Base-by-base conservation (phyloP, 345 rosid genomes). In the rapeseed (Brassica napus) region DNA sequence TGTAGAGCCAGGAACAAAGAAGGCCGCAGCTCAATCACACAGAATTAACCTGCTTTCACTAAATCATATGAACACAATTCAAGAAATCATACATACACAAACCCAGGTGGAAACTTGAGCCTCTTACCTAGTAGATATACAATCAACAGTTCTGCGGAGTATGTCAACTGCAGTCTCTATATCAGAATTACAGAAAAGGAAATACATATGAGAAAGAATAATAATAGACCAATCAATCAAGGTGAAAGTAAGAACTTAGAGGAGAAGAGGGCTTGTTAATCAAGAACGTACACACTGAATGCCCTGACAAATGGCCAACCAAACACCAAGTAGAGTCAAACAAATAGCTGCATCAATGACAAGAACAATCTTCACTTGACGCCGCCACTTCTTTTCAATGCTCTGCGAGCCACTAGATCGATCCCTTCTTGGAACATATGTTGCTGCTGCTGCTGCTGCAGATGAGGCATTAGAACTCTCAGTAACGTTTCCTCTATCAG, bases 271-370 rank as follows among this genome's bases (percentile, higher is more conserved):
- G 18, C 54, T 32, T 31, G 66, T 68, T 24, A 32, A 74, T 81
- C 73, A 77, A 79, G 83, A 87, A 35, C 39, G 84, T 68, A 65
- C 77, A 79, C 92, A 88, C 18, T 79, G 78, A 57, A 90, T 82
- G 49, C 91, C 94, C 12, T 80, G 64, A 83, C 90, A 89, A 60
- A 92, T 81, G 34, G 79, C 82, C 71, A 93, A 73, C 98, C 98
- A 93, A 77, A 90, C 82, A 72, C 81, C 78, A 68, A 93, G 84
- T 30, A 91, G 76, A 21, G 87, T 75, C 31, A 85, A 82, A 58
- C 97, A 94, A 73, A 93, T 83, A 75, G 87, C 92, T 10, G 86
- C 92, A 85, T 92, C 96, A 74, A 94, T 82, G 0, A 89, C 91
- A 66, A 94, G 94, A 84, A 93, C 85, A 66, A 90, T 89, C 73